Evolutionary conservation across 768 basidiomycete genomes (phyloP).

Genomic region (Infundibulicybe gibba): DNA sequence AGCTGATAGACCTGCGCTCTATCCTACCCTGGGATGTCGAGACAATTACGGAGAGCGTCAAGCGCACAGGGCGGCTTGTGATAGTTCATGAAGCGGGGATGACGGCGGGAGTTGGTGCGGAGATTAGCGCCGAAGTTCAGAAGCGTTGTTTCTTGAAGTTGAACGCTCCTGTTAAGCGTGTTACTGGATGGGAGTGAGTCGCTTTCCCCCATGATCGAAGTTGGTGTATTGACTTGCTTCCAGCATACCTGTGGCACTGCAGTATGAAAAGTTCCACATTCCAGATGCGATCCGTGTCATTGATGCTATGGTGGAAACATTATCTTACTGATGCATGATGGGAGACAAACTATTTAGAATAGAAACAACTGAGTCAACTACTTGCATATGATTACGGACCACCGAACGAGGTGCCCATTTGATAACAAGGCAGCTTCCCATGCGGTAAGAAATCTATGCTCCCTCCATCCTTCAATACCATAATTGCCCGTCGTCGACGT

Average conservation of each 20-base stretch:
- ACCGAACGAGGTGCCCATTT: slow-evolving; percentile 40
- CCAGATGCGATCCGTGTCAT: slow-evolving; percentile 83
- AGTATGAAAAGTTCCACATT: slow-evolving; percentile 90
- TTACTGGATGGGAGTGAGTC: slow-evolving; percentile 94
- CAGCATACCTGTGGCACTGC: slow-evolving; percentile 80
- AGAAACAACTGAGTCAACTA: slow-evolving; percentile 2
- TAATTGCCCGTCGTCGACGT: slow-evolving; percentile 22
- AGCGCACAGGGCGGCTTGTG: slow-evolving; percentile 78
- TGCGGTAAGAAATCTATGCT: slow-evolving; percentile 38
- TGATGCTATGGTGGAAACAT: slow-evolving; percentile 81
- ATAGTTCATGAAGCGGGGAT: slow-evolving; percentile 91
- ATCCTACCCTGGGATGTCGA: slow-evolving; percentile 89
- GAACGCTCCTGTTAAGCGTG: slow-evolving; percentile 81
- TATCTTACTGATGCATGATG: slow-evolving; percentile 48
- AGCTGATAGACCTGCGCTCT: slow-evolving; percentile 88
- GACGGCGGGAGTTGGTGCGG: slow-evolving; percentile 85
- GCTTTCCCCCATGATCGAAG: slow-evolving; percentile 1
- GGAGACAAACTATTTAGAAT: slow-evolving; percentile 6
- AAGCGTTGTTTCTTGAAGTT: slow-evolving; percentile 85
- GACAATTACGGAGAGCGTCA: slow-evolving; percentile 77
- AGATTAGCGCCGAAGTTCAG: slow-evolving; percentile 90
- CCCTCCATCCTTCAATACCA: slow-evolving; percentile 37
- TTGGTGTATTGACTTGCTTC: slow-evolving; percentile 1
- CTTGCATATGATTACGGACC: slow-evolving; percentile 35
- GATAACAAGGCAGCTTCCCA: slow-evolving; percentile 53